Percentiles rank a stretch among this genome's conserved stretches.
Conservation (phyloP, 768 basidiomycete genomes). For the Calvatia gigantea region DNA sequence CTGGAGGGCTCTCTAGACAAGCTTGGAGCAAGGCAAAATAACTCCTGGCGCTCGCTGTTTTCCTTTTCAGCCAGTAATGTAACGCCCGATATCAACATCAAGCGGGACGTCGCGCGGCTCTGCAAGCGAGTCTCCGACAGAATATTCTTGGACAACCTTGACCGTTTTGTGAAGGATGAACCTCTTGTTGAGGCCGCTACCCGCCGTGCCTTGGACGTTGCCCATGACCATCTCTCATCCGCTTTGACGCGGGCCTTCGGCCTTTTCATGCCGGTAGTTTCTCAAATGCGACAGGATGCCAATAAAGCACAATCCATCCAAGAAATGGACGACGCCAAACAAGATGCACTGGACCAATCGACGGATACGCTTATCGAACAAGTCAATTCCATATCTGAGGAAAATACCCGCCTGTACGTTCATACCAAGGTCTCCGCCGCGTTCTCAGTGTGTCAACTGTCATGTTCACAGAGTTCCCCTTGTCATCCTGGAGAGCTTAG, state of each 20-base stretch:
- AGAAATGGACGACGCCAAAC: not conserved
- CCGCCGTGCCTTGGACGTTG: not conserved
- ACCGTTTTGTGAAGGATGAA: not conserved
- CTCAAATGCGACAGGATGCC: not conserved
- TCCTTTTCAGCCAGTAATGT: not conserved
- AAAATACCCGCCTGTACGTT: not conserved
- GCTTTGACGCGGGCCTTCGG: not conserved
- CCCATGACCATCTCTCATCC: not conserved
- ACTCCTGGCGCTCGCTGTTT: not conserved
- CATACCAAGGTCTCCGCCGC: too few species aligned
- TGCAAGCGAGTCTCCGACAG: not conserved
- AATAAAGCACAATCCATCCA: not conserved
- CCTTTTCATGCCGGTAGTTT: not conserved
- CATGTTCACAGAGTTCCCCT: not conserved
- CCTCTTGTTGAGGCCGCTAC: conserved; percentile 6
- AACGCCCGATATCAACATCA: not conserved
- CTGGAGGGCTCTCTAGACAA: not conserved
- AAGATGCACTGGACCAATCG: not conserved
- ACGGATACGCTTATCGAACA: not conserved
- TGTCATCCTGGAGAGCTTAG: not conserved
- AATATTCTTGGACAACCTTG: not conserved
- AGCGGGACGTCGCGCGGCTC: not conserved
- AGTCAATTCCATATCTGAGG: not conserved
- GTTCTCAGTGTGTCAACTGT: not conserved
- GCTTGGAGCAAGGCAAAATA: not conserved